Evolutionary conservation across 345 rosid species (phyloP).

Genomic region (Adansonia digitata): DNA sequence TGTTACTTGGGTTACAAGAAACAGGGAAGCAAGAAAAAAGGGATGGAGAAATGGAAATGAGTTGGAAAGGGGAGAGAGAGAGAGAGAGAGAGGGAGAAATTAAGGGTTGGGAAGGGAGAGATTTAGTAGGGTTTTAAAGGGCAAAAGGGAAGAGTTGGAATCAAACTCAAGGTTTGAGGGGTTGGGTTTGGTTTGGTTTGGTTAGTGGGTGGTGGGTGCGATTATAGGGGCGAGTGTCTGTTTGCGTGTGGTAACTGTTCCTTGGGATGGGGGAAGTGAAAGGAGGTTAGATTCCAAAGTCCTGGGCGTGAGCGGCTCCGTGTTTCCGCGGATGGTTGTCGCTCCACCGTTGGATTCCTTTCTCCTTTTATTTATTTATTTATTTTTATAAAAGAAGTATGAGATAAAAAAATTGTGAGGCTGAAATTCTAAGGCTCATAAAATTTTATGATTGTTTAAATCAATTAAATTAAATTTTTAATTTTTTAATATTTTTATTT

Average conservation of each 20-base stretch:
- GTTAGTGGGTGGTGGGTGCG: constrained; percentile 3
- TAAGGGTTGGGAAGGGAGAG: neutral
- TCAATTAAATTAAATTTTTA: neutral
- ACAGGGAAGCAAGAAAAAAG: neutral
- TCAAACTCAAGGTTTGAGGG: neutral
- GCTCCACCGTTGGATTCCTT: constrained; percentile 65
- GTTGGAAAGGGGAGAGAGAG: no score
- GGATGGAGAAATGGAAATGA: neutral
- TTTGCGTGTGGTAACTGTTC: neutral
- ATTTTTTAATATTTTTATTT: neutral
- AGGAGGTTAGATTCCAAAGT: constrained; percentile 60
- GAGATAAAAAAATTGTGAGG: no score
- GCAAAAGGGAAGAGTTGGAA: neutral
- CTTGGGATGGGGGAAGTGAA: neutral
- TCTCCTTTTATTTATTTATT: neutral
- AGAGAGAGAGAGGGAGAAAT: neutral
- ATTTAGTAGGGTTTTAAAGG: neutral
- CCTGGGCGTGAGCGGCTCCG: constrained; percentile 90
- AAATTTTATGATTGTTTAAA: no score
- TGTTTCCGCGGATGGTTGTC: constrained; percentile 83
- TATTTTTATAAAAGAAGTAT: no score
- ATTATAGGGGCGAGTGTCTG: neutral
- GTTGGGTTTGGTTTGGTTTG: constrained; percentile 27
- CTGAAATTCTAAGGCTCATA: no score
- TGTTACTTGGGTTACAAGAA: constrained; percentile 29